Base-by-base conservation (phyloP, 202 grass and related monocot genomes). In the Schoenoplectus tabernaemontani region DNA sequence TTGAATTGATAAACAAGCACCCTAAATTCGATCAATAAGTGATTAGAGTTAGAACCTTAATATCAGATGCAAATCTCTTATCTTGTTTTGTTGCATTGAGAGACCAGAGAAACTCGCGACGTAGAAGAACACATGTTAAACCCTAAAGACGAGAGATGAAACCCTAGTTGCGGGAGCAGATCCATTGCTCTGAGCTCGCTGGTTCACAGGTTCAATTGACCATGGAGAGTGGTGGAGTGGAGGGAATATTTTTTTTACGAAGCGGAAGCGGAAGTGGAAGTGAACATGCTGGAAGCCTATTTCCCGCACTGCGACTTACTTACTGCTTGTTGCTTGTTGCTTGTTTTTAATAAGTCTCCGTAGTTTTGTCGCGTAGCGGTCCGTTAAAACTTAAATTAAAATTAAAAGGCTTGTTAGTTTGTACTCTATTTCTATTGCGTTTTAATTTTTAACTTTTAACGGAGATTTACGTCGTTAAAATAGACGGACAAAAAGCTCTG, bases 191-290 rank as follows among this genome's bases (percentile, higher is more conserved):
- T 5, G 28, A 75, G 47, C 13, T 47, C 41, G 5, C 32, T 43
- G 2, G 9, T 39, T 78, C 56, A 59, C 51, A 59, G 42, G 9
- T 42, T 44, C 9, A 61, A 59, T 57, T 42, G 19, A 61, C 54
- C 23, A 80, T 46, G 28, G 59, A 47, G 42, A 53, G 48, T 6
- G 20, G 11, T 1, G 24, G 24, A 16, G 26, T 47, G 77, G 78
- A 63, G 78, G 58, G 78, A 80, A 80, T 80, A 80, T 80, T 60
- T 80, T 64, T 65, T 24, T 65, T 46, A 48, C 26, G 41, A 80
- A 64, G 74, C 13, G 23, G 57, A 24, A 23, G 9, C 0, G 4
- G 34, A 47, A 64, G 59, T 64, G 77, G 77, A 80, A 80, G 42
- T 65, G 59, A 33, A 65, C 38, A 80, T 64, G 41, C 41, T 50